Percentiles rank a stretch among this genome's conserved stretches.
phyloP scores from a whole-genome alignment of 805 yeast genomes.

The Lipomyces spencermartinsiae region DNA sequence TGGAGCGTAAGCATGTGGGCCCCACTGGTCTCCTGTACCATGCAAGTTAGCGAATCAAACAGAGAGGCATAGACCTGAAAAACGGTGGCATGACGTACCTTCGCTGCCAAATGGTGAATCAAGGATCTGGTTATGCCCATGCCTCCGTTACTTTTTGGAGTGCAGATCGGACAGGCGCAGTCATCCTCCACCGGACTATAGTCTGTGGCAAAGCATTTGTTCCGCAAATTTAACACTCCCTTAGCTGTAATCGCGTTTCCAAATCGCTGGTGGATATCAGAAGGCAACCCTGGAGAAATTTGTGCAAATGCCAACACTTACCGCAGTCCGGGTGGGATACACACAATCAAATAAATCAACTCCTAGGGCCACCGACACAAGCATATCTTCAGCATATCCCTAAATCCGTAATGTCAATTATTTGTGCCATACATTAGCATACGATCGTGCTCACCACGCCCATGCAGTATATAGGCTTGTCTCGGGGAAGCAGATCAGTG shows the following conservation, averaged over 20 bases:
- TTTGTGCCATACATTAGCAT: not conserved
- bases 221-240: conserved; percentile 49
- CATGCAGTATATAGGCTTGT: conserved; percentile 55
- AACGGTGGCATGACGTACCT: conserved; percentile 22
- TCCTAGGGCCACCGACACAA: conserved; percentile 55
- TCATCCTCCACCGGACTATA: conserved; percentile 49
- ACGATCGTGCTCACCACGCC: conserved; percentile 45
- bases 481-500: conserved; percentile 50
- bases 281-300: not conserved
- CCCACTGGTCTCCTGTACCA: conserved; percentile 50
- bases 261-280: conserved; percentile 46
- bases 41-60: not conserved
- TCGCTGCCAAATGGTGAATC: conserved; percentile 48
- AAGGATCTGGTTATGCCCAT: conserved; percentile 51
- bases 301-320: conserved; percentile 12
- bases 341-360: conserved; percentile 57
- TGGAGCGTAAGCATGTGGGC: conserved; percentile 54
- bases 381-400: conserved; percentile 56
- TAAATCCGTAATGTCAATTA: not conserved
- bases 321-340: conserved; percentile 53
- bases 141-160: conserved; percentile 45
- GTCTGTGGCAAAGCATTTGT: conserved; percentile 48
- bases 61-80: not conserved
- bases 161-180: conserved; percentile 52
- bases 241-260: conserved; percentile 53